Conservation (phyloP, 1,284 basidiomycete genomes). For the Laetiporus sulphureus region DNA sequence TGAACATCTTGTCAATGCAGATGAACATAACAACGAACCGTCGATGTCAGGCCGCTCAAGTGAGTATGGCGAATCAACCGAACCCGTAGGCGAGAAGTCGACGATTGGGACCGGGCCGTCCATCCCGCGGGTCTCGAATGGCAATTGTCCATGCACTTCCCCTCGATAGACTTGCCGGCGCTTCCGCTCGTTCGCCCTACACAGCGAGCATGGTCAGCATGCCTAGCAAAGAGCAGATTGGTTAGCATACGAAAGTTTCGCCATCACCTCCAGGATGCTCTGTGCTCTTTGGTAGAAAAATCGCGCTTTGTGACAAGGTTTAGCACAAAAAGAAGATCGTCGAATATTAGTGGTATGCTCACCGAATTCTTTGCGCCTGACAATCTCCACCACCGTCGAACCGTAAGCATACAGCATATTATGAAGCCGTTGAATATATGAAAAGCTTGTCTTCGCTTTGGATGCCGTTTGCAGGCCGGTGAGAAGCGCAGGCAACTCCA, state of each 20-base stretch:
- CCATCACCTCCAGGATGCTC: constrained; percentile 76
- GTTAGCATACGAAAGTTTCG: constrained; percentile 65
- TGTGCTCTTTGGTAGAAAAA: constrained; percentile 78
- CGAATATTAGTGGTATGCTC: constrained; percentile 18
- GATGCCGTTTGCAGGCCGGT: constrained; percentile 63
- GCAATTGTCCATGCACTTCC: constrained; percentile 74
- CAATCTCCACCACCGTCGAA: constrained; percentile 86
- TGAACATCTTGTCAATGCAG: no score
- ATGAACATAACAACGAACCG: no score
- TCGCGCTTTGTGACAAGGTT: constrained; percentile 36
- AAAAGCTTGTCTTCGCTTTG: constrained; percentile 76
- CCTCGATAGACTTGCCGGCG: constrained; percentile 73
- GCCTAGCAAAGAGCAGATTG: neutral
- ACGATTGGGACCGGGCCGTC: constrained; percentile 71
- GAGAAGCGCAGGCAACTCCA: constrained; percentile 60
- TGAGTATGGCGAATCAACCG: constrained; percentile 41
- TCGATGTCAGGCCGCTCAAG: constrained; percentile 70
- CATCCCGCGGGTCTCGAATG: constrained; percentile 71
- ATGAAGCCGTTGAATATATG: constrained; percentile 85
- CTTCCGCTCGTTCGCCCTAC: constrained; percentile 65
- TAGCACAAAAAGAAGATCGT: neutral
- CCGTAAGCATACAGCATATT: constrained; percentile 92
- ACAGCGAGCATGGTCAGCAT: neutral
- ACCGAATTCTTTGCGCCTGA: constrained; percentile 86
- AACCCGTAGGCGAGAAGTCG: constrained; percentile 66